Evolutionary conservation across 257 asterid species (phyloP).

Genomic region (Prunella vulgaris): DNA sequence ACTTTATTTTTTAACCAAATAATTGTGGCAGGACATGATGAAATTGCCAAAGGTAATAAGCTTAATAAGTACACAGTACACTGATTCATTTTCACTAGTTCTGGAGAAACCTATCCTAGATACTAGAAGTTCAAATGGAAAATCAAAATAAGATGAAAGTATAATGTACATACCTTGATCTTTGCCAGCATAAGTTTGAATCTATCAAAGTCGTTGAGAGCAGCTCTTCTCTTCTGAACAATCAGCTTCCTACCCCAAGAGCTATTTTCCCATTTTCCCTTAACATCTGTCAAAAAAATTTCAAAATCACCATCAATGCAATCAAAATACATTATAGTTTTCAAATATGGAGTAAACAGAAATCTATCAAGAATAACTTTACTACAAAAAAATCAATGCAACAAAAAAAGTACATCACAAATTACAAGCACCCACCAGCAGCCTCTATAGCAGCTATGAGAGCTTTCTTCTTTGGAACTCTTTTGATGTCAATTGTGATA

Average conservation of each 20-base stretch:
- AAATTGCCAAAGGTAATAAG: too few relatives aligned
- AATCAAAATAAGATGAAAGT: not conserved
- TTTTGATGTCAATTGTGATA: conserved; percentile 48
- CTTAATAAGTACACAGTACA: too few relatives aligned
- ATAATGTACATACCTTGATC: conserved; percentile 39
- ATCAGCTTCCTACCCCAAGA: conserved; percentile 61
- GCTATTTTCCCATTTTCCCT: conserved; percentile 57
- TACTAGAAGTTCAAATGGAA: not conserved
- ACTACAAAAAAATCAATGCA: not conserved
- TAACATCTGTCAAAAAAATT: conserved; percentile 35
- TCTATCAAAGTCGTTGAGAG: conserved; percentile 50
- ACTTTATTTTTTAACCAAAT: too few relatives aligned
- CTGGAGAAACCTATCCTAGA: too few relatives aligned
- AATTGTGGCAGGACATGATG: not conserved
- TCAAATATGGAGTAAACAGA: not conserved
- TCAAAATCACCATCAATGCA: not conserved
- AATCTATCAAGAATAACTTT: not conserved
- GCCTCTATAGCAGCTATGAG: conserved; percentile 60
- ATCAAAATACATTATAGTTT: too few relatives aligned
- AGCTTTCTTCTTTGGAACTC: conserved; percentile 51
- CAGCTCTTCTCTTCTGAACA: conserved; percentile 56
- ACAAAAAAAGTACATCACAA: not conserved
- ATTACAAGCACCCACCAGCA: conserved; percentile 36
- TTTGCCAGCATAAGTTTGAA: conserved; percentile 59
- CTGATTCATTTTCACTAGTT: too few relatives aligned